Percentiles rank a stretch among this genome's conserved stretches.
phyloP scores from a whole-genome alignment of 306 rosid species.

The Gynostemma pentaphyllum region DNA sequence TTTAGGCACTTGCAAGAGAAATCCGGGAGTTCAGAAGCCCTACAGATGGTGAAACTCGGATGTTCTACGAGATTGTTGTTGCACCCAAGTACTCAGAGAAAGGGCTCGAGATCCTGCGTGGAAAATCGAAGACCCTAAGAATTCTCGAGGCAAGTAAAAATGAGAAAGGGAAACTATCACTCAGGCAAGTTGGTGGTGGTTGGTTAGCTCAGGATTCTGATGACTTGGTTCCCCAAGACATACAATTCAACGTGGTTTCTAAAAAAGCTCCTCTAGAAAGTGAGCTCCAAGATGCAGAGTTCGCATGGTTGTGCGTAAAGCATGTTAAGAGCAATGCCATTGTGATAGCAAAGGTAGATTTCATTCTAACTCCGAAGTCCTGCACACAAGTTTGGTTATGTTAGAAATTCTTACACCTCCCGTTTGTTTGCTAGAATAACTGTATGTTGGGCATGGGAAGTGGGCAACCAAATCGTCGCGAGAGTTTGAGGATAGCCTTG shows the following conservation, averaged over 20 bases:
- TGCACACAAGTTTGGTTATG: not conserved
- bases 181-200: slow-evolving; percentile 93
- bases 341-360: slow-evolving; percentile 68
- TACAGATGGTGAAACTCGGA: slow-evolving; percentile 77
- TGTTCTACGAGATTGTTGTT: slow-evolving; percentile 97
- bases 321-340: slow-evolving; percentile 95
- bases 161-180: slow-evolving; percentile 76
- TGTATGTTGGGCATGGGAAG: slow-evolving; percentile 97
- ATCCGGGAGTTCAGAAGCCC: slow-evolving; percentile 90
- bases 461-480: slow-evolving; percentile 85
- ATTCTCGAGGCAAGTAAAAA: slow-evolving; percentile 70
- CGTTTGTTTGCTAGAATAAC: slow-evolving; percentile 50
- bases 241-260: slow-evolving; percentile 47
- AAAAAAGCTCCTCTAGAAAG: slow-evolving; percentile 49
- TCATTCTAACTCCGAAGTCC: not conserved
- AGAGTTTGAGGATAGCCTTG: slow-evolving; percentile 79
- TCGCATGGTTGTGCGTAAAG: slow-evolving; percentile 85
- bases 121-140: slow-evolving; percentile 74
- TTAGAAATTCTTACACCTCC: slow-evolving; percentile 10
- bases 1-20: slow-evolving; percentile 77
- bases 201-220: slow-evolving; percentile 93
- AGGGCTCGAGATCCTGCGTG: slow-evolving; percentile 79
- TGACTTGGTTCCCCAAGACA: slow-evolving; percentile 59
- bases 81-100: slow-evolving; percentile 78
- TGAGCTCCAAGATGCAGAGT: slow-evolving; percentile 60